Base-by-base conservation (phyloP, 805 yeast genomes). In the Zygosaccharomyces siamensis region DNA sequence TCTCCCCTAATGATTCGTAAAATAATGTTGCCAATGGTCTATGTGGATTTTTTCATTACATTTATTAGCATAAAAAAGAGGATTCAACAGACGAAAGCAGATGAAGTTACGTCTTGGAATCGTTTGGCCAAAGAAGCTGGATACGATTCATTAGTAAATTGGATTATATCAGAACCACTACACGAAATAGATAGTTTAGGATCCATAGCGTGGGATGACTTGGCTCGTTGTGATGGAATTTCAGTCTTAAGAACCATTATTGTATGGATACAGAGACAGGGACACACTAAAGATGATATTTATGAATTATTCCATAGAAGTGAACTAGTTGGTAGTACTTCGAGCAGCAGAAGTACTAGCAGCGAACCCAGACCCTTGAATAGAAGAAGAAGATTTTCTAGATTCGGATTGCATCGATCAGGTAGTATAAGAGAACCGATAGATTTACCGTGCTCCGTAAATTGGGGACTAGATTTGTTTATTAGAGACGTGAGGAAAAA, bases 1-100 rank as follows among this genome's bases (percentile, higher is more conserved):
- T 93, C 89, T 2, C 96, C 97, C 53, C 86, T 83, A 7, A 86
- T 87, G 48, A 89, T 86, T 51, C 96, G 78, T 72, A 92, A 89
- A 43, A 48, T 62, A 6, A 50, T 53, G 31, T 23, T 63, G 12
- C 58, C 64, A 6, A 44, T 45, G 45, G 44, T 49, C 1, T 63
- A 51, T 40, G 52, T 57, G 18, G 49, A 52, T 12, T 63, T 57
- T 47, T 52, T 60, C 21, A 40, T 48, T 26, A 47, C 58, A 18
- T 52, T 53, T 39, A 51, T 53, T 16, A 43, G 43, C 6, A 38
- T 55, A 26, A 62, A 61, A 36, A 42, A 48, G 27, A 45, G 45
- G 21, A 46, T 53, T 5, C 56, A 54, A 33, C 47, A 39, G 16
- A 30, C 44, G 6, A 40, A 30, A 7, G 33, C 43, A 21, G 48